Conservation (phyloP, 345 rosid genomes). For the Eucalyptus cladocalyx region DNA sequence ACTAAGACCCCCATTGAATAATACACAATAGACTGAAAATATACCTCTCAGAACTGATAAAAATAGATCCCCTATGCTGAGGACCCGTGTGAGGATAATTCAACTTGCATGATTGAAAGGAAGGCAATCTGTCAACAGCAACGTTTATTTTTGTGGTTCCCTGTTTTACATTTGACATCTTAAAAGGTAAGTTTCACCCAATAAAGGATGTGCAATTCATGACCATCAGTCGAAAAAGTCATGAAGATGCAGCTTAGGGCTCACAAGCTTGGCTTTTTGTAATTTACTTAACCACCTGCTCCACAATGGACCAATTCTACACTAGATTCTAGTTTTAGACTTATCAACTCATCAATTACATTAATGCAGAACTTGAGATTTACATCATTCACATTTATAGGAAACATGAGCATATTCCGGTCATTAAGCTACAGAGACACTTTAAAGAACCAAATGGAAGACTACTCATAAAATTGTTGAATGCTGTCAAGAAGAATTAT, state of each 20-base stretch:
- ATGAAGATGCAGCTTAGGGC: background rate
- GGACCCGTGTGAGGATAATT: constrained; percentile 54
- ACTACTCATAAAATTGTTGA: background rate
- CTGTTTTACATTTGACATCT: constrained; percentile 12
- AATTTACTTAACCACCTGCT: background rate
- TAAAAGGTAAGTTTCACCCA: background rate
- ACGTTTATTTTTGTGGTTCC: constrained; percentile 81
- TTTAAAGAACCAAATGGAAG: background rate
- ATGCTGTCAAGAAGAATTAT: background rate
- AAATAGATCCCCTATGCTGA: constrained; percentile 74
- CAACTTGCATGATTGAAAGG: constrained; percentile 52
- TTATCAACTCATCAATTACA: background rate
- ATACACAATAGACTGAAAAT: background rate
- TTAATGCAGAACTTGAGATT: background rate
- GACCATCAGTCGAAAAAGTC: background rate
- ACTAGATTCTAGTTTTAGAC: background rate
- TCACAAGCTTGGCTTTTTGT: background rate
- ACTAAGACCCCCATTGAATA: background rate
- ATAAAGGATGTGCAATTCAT: background rate
- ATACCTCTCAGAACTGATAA: constrained; percentile 81
- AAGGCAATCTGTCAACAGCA: constrained; percentile 69
- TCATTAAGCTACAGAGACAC: background rate
- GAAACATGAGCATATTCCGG: background rate
- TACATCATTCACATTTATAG: background rate
- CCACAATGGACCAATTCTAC: background rate